Conservation (phyloP, 306 rosid species). For the Parietaria judaica region DNA sequence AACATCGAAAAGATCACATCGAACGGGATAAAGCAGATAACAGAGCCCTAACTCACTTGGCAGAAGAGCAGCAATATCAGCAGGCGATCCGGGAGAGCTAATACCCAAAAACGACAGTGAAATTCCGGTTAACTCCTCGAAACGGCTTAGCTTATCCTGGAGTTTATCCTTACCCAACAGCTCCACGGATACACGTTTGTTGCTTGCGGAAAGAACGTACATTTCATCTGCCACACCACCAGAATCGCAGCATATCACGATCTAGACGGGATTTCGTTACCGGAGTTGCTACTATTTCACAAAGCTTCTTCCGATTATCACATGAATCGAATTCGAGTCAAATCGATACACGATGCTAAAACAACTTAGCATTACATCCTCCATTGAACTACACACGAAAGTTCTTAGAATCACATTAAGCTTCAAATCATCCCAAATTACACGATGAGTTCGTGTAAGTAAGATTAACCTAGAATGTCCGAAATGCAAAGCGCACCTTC, state of each 20-base stretch:
- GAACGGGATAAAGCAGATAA: neutral
- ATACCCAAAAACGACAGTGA: conserved; percentile 69
- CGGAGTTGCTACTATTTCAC: neutral
- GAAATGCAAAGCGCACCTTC: conserved; percentile 41
- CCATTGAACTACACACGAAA: too few relatives aligned
- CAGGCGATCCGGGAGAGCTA: conserved; percentile 55
- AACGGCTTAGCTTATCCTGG: conserved; percentile 68
- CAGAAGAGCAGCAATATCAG: conserved; percentile 36
- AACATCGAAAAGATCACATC: neutral
- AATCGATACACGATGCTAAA: too few relatives aligned
- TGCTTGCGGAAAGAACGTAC: conserved; percentile 86
- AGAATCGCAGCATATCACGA: neutral
- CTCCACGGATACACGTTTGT: conserved; percentile 62
- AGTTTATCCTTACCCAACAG: conserved; percentile 80
- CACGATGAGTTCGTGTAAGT: too few relatives aligned
- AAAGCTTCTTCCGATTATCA: neutral
- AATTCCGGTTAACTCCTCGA: conserved; percentile 70
- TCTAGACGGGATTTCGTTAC: conserved; percentile 12
- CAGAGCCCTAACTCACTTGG: conserved; percentile 50
- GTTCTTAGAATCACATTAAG: too few relatives aligned
- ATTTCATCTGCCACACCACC: conserved; percentile 68
- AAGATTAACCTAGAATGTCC: too few relatives aligned
- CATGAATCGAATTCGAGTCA: neutral
- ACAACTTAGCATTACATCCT: too few relatives aligned
- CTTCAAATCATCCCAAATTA: too few relatives aligned